Evolutionary conservation across 805 yeast species (phyloP).

Genomic region (Helenozyma baotianmanensis): DNA sequence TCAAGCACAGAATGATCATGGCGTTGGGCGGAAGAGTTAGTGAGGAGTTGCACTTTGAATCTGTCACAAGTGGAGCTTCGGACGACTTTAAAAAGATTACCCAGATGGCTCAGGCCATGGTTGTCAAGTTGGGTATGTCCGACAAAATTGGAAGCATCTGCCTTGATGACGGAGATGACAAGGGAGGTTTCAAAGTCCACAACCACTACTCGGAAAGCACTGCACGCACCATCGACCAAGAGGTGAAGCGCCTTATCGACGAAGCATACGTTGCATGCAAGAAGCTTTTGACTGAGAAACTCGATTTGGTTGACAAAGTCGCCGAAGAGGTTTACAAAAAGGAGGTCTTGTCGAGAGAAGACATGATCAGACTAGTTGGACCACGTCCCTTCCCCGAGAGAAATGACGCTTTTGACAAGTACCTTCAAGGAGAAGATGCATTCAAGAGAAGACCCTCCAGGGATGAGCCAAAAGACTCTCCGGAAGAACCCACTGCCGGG

Average conservation of each 20-base stretch:
- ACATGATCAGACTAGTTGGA: slow-evolving; percentile 72
- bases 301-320: slow-evolving; percentile 58
- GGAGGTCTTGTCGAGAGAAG: slow-evolving; percentile 79
- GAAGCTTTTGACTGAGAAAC: slow-evolving; percentile 55
- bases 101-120: slow-evolving; percentile 90
- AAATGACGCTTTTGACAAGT: slow-evolving; percentile 88
- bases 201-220: slow-evolving; percentile 91
- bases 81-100: slow-evolving; percentile 97
- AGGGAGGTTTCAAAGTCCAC: slow-evolving; percentile 45
- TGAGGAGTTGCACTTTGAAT: slow-evolving; percentile 85
- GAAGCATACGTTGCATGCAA: slow-evolving; percentile 73
- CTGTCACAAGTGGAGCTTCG: slow-evolving; percentile 95
- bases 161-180: slow-evolving; percentile 65
- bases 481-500: too few relatives aligned
- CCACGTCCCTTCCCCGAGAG: slow-evolving; percentile 73
- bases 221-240: slow-evolving; percentile 73
- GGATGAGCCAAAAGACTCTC: not conserved
- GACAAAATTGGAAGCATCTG: slow-evolving; percentile 76
- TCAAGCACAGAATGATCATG: slow-evolving; percentile 91
- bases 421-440: slow-evolving; percentile 52
- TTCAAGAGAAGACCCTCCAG: slow-evolving; percentile 29
- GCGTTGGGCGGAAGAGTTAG: slow-evolving; percentile 95
- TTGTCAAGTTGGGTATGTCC: slow-evolving; percentile 88
- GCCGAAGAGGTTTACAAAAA: slow-evolving; percentile 69
- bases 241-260: slow-evolving; percentile 71